Evolutionary conservation across 768 basidiomycete species (phyloP).

Genomic region (Auricularia heimuer): DNA sequence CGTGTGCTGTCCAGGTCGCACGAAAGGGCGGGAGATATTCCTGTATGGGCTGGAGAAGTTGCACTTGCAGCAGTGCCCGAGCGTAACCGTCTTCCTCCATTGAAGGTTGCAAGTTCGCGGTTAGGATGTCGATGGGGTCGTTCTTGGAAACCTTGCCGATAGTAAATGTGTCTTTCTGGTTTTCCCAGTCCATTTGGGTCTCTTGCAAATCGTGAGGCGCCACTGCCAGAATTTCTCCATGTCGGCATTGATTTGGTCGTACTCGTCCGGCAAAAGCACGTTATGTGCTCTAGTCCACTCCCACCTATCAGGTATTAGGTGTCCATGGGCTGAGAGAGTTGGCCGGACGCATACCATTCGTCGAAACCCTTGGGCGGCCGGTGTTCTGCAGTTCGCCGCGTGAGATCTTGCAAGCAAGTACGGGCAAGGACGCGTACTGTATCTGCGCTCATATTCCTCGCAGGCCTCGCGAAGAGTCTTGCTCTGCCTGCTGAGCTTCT

Average conservation of each 20-base stretch:
- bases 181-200: conserved; percentile 22
- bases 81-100: conserved; percentile 10
- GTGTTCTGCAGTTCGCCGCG: conserved; percentile 9
- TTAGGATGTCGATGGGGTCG: conserved; percentile 12
- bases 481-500: conserved; percentile 26
- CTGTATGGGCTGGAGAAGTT: conserved; percentile 30
- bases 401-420: neutral
- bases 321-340: neutral
- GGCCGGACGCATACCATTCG: conserved; percentile 24
- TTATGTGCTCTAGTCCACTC: conserved; percentile 33
- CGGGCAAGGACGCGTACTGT: conserved; percentile 7
- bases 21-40: conserved; percentile 36
- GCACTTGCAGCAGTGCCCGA: conserved; percentile 9
- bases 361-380: conserved; percentile 36
- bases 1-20: conserved; percentile 36
- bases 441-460: conserved; percentile 28
- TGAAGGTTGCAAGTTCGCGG: conserved; percentile 9
- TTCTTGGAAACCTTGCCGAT: conserved; percentile 18
- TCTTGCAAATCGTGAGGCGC: conserved; percentile 22
- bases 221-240: conserved; percentile 36
- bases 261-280: conserved; percentile 44
- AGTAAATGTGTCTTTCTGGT: conserved; percentile 25
- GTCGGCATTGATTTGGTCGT: conserved; percentile 38
- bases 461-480: conserved; percentile 28
- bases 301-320: conserved; percentile 26